Conservation (phyloP, 768 basidiomycete species). For the Suillus paluster region DNA sequence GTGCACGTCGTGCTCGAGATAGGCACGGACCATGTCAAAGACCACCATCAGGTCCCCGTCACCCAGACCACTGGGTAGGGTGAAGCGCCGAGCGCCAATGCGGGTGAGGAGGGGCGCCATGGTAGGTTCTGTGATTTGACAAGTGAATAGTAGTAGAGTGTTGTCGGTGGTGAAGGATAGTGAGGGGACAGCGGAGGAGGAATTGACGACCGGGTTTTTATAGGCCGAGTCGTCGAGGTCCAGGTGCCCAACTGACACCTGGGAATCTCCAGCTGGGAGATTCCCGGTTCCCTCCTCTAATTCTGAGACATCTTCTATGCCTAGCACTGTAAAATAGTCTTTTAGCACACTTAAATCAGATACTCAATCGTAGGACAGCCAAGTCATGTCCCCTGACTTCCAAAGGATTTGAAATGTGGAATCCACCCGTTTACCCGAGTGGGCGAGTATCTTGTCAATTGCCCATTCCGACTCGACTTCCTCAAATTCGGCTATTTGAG, state of each 20-base stretch:
- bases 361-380: slow-evolving; percentile 21
- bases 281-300: not conserved
- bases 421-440: slow-evolving; percentile 23
- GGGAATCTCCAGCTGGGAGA: not conserved
- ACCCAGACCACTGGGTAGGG: no score
- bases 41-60: no score
- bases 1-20: no score
- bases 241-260: not conserved
- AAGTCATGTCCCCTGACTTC: slow-evolving; percentile 25
- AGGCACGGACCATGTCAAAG: no score
- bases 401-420: slow-evolving; percentile 24
- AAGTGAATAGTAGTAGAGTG: no score
- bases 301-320: slow-evolving; percentile 14
- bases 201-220: no score
- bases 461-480: slow-evolving; percentile 27
- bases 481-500: slow-evolving; percentile 25
- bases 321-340: slow-evolving; percentile 36
- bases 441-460: slow-evolving; percentile 27
- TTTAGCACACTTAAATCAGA: slow-evolving; percentile 24
- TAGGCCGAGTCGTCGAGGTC: no score
- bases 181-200: no score
- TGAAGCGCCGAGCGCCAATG: no score
- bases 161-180: no score
- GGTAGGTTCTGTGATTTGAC: no score
- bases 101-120: no score